Evolutionary conservation across 139 green algal genomes (phyloP), one percentile per base, ranked within the genome.

Genomic region (Tetraselmis chui): DNA sequence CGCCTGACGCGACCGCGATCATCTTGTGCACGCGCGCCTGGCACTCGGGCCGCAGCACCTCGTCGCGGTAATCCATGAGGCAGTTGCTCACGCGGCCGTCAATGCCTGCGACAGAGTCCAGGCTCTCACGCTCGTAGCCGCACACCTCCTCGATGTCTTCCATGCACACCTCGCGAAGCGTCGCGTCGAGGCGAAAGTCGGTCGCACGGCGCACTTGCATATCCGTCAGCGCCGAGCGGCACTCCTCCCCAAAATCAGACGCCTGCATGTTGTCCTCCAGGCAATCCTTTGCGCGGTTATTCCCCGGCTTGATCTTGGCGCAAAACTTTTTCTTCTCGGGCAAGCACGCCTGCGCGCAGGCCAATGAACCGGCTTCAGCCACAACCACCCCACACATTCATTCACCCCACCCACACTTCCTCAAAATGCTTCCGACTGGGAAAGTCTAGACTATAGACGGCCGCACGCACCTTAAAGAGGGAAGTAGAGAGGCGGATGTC

Each of bases 141-240:
- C 89, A 92, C n/a, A 91, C 76, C 28, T 86, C 59, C 23, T 86
- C 82, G 28, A 94, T 93, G 81, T 94, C 91, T 2, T 89, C 59
- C 18, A 76, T 59, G 75, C 89, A 90, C 5, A 30, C 79, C 74
- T 85, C 79, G 26, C 86, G 83, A 77, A 95, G 86, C 27, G 85
- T 81, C 30, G 85, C 90, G 87, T 96, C 91, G 28, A 96, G 86
- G 1, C 89, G 79, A 84, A 94, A 94, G 87, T 95, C 90, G 22
- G 84, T 83, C 5, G 91, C 86, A 25, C 92, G 87, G 30, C 83
- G 82, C 83, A 90, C 85, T 80, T 95, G 91, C 88, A 94, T 92
- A 1, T 28, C 76, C 45, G 95, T 91, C n/a, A 96, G 76, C 79
- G 93, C 89, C 30, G 83, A 77, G 27, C 85, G 86, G 88, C 93